These are phyloP conservation scores for Penicillium expansum DNA, from an alignment of 2,329 filamentous ascomycete species.

Conservation along the genomic window DNA sequence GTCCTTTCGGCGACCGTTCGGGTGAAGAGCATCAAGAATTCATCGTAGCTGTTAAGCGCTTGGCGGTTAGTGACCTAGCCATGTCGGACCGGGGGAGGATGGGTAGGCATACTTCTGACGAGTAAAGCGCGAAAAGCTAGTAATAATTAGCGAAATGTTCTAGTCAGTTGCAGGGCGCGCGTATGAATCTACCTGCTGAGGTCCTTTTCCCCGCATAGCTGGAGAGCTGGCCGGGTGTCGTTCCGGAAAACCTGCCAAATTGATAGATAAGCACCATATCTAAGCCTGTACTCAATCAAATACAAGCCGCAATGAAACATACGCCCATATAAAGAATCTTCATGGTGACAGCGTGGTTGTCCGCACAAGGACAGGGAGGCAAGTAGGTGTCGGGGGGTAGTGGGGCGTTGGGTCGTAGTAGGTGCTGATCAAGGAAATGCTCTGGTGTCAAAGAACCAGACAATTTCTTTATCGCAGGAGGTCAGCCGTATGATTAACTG, in stretches of 20 bases:
- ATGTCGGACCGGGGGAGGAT: conserved; percentile 2
- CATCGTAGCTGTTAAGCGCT: conserved; percentile 47
- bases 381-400: not conserved
- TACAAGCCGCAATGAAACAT: conserved; percentile 37
- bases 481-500: not conserved
- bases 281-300: not conserved
- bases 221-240: conserved; percentile 69
- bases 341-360: conserved; percentile 55
- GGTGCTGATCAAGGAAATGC: not conserved
- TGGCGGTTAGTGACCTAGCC: conserved; percentile 6
- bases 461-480: not conserved
- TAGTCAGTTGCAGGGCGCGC: not conserved
- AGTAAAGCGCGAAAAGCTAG: conserved; percentile 72
- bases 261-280: not conserved
- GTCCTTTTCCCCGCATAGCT: conserved; percentile 74
- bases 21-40: conserved; percentile 81
- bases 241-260: conserved; percentile 73
- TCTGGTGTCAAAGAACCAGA: not conserved
- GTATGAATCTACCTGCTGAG: conserved; percentile 51
- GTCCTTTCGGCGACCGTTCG: conserved; percentile 87
- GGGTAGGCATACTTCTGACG: conserved; percentile 57
- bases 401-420: not conserved
- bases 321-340: conserved; percentile 88
- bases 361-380: conserved; percentile 5
- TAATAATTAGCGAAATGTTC: conserved; percentile 9